A percentile compares a stretch with the other conserved stretches of the same genome.
These are phyloP conservation scores for Colletotrichum coccodes DNA, from an alignment of 2,329 filamentous ascomycete genomes.

Conservation along the genomic window DNA sequence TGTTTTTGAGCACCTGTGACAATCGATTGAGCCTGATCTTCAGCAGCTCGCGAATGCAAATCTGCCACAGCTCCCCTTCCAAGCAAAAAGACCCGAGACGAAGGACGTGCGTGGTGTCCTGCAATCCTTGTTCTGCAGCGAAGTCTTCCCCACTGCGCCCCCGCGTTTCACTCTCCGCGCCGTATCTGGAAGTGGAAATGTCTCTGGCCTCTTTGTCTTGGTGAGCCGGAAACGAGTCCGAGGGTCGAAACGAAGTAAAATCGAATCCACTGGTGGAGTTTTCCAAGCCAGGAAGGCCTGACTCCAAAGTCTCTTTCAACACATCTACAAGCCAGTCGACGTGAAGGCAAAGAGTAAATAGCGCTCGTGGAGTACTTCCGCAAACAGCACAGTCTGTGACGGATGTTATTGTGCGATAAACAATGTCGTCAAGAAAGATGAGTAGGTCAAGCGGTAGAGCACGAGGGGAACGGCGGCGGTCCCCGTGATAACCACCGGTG, in stretches of 20 bases:
- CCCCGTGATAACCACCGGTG: not conserved
- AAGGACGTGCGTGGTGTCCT: not conserved
- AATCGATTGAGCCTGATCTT: conserved; percentile 4
- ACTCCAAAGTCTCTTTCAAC: conserved; percentile 1
- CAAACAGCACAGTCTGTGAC: not conserved
- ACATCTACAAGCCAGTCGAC: conserved; percentile 11
- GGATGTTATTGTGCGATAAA: not conserved
- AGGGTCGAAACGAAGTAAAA: no score
- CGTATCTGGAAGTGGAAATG: no score
- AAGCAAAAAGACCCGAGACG: not conserved
- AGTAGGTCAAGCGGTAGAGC: not conserved
- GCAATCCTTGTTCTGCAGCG: not conserved
- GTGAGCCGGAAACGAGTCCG: not conserved
- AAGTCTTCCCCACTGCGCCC: not conserved
- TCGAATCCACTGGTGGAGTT: no score
- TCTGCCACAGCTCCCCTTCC: conserved; percentile 1
- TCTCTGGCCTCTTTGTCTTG: no score
- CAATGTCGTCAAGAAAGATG: not conserved
- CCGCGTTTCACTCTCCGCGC: not conserved
- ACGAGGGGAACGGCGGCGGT: not conserved
- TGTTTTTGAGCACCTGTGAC: not conserved
- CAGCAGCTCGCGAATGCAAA: conserved; percentile 1
- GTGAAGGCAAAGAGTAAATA: not conserved
- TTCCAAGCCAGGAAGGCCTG: not conserved
- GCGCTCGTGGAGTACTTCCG: not conserved